phyloP scores from a whole-genome alignment of 306 rosid genomes.

The Hippophae rhamnoides region DNA sequence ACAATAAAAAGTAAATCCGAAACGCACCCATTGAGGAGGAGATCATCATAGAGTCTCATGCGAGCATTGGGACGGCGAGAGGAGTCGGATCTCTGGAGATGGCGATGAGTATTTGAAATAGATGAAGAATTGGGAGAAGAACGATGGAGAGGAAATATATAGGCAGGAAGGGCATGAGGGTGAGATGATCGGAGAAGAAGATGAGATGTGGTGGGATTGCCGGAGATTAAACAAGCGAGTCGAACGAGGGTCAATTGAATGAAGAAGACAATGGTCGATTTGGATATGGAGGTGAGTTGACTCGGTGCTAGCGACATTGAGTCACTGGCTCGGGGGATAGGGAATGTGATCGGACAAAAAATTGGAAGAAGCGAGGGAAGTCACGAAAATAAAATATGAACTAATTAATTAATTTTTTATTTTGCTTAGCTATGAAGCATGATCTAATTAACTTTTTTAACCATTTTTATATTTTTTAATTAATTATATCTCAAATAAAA shows the following conservation, averaged over 20 bases:
- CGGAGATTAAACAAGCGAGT: constrained; percentile 13
- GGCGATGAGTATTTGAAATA: constrained; percentile 37
- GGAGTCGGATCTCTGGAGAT: constrained; percentile 46
- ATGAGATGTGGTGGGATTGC: constrained; percentile 24
- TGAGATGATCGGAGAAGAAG: constrained; percentile 16
- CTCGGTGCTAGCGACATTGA: constrained; percentile 26
- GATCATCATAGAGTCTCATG: constrained; percentile 90
- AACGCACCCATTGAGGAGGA: constrained; percentile 71
- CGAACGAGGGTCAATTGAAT: constrained; percentile 2
- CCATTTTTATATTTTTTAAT: no score
- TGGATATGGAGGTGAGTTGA: constrained; percentile 15
- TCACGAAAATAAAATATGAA: background rate
- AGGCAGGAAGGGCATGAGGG: constrained; percentile 34
- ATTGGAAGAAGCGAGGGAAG: background rate
- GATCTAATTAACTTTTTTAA: no score
- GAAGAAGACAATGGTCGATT: constrained; percentile 16
- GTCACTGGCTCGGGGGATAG: constrained; percentile 10
- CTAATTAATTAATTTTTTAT: no score
- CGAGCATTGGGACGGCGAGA: constrained; percentile 50
- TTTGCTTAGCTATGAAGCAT: no score
- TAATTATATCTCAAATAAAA: no score
- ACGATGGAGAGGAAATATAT: constrained; percentile 65
- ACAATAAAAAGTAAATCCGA: background rate
- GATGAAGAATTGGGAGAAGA: constrained; percentile 37
- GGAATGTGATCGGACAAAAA: background rate